phyloP scores from a whole-genome alignment of 345 rosid species.

The Pelargonium nanum region DNA sequence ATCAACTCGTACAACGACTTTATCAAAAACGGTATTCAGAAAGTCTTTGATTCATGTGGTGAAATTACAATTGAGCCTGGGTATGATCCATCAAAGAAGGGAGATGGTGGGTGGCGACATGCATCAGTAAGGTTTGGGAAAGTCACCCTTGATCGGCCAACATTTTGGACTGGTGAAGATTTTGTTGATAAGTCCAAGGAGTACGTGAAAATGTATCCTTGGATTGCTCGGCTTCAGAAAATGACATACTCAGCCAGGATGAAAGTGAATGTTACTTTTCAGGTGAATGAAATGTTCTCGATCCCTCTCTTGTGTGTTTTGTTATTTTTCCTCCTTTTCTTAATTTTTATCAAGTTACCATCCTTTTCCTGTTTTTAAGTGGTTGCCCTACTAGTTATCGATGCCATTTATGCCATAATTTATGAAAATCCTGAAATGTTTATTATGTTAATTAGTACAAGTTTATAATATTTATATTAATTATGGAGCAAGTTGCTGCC shows the following conservation, averaged over 20 bases:
- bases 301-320: too few species aligned
- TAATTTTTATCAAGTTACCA: not conserved
- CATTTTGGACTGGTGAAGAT: constrained; percentile 30
- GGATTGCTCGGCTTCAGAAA: constrained; percentile 85
- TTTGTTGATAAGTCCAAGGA: constrained; percentile 21
- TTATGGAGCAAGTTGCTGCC: not conserved
- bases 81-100: constrained; percentile 58
- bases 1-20: constrained; percentile 70
- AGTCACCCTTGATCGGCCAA: constrained; percentile 48
- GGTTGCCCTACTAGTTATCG: not conserved
- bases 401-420: not conserved
- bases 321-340: too few species aligned
- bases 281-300: constrained; percentile 31
- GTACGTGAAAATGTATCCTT: constrained; percentile 39
- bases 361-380: not conserved
- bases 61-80: constrained; percentile 58
- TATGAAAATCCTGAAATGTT: not conserved
- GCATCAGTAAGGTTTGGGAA: constrained; percentile 57
- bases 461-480: too few species aligned
- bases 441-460: not conserved
- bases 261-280: constrained; percentile 50
- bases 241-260: constrained; percentile 76
- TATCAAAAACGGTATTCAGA: constrained; percentile 53
- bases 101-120: constrained; percentile 46
- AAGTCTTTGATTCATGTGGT: constrained; percentile 49